Conservation (phyloP, 2,329 filamentous ascomycete genomes). For the Xylaria sp. region DNA sequence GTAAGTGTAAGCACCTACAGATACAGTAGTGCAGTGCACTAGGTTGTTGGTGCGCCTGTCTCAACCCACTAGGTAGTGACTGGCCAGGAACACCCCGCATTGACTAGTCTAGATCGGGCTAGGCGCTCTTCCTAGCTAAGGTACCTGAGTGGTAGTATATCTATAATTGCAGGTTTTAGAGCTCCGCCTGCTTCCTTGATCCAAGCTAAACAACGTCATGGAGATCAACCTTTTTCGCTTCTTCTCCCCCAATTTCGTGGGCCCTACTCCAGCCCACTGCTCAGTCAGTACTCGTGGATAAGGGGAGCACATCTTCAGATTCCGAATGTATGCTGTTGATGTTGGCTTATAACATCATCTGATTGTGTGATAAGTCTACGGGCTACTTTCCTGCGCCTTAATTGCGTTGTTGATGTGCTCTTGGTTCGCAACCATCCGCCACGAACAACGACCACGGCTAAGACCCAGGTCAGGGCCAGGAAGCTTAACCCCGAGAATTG, state of each 20-base stretch:
- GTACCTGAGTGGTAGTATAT: too few relatives aligned
- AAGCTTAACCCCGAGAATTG: neutral
- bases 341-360: neutral
- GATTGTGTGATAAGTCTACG: neutral
- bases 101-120: too few relatives aligned
- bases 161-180: too few relatives aligned
- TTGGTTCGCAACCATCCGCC: neutral
- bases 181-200: too few relatives aligned
- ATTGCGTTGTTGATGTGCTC: neutral
- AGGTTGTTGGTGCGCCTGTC: too few relatives aligned
- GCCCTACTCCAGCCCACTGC: neutral
- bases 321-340: neutral
- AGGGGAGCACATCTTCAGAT: slow-evolving; percentile 9
- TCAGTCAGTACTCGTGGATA: neutral
- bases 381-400: neutral
- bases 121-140: too few relatives aligned
- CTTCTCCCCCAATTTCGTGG: slow-evolving; percentile 33
- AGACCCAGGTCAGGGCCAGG: neutral
- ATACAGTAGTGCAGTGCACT: too few relatives aligned
- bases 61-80: too few relatives aligned
- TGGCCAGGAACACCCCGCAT: too few relatives aligned
- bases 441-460: neutral
- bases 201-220: slow-evolving; percentile 33
- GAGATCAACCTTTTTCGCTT: slow-evolving; percentile 35
- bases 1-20: neutral